phyloP scores from a whole-genome alignment of 768 basidiomycete genomes.

The Royoungia palumana region DNA sequence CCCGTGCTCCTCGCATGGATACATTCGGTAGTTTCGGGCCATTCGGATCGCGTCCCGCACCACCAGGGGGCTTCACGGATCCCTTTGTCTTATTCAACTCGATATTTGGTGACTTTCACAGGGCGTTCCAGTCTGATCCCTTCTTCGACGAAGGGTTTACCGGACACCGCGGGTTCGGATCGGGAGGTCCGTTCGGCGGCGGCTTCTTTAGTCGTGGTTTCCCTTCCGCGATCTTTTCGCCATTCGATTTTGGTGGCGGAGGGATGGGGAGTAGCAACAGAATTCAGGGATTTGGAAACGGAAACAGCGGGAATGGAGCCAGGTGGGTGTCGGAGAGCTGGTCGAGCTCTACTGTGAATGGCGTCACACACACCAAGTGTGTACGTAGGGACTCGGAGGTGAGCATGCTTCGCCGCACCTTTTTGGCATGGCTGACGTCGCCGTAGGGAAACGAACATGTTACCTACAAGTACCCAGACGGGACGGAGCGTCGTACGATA shows the following conservation, averaged over 20 bases:
- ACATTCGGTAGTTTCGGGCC: constrained; percentile 24
- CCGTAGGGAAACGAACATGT: constrained; percentile 73
- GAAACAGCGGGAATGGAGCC: constrained; percentile 3
- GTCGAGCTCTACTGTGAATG: constrained; percentile 58
- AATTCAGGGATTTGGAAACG: constrained; percentile 9
- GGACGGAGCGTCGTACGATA: constrained; percentile 59
- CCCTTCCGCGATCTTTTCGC: constrained; percentile 7
- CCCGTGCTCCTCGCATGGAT: constrained; percentile 25
- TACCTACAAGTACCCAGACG: constrained; percentile 62
- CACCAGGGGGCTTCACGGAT: constrained; percentile 52
- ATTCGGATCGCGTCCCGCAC: constrained; percentile 9
- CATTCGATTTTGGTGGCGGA: constrained; percentile 12
- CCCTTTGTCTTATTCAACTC: constrained; percentile 73
- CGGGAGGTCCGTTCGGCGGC: constrained; percentile 9
- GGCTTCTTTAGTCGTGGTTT: constrained; percentile 12
- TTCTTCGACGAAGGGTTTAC: constrained; percentile 29
- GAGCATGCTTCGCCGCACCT: constrained; percentile 19
- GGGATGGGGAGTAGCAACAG: constrained; percentile 10
- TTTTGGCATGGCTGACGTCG: too few species aligned
- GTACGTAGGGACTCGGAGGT: constrained; percentile 59
- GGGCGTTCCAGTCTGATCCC: constrained; percentile 33
- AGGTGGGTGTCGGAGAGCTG: constrained; percentile 56
- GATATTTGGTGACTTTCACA: constrained; percentile 56
- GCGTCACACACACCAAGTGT: constrained; percentile 58
- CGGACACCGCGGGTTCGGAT: constrained; percentile 14